Conservation (phyloP, 768 basidiomycete species). For the Trametes maxima region DNA sequence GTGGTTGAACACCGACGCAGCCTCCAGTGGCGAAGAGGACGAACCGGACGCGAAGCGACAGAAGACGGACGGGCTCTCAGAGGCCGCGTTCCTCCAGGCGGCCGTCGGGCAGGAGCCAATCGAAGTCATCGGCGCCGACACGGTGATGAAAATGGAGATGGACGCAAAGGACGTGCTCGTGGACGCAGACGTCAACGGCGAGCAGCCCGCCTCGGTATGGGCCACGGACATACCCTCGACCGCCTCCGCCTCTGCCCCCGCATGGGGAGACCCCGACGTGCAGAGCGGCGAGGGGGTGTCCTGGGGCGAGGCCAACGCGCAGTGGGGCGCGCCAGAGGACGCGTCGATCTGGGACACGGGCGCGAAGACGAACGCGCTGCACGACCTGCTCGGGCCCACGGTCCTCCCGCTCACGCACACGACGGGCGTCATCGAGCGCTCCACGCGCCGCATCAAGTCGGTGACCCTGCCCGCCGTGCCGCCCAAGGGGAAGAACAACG, state of each 20-base stretch:
- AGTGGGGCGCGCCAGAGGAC: constrained; percentile 10
- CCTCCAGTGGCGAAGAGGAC: constrained; percentile 31
- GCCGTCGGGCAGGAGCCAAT: constrained; percentile 15
- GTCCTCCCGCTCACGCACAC: constrained; percentile 62
- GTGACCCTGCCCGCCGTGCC: constrained; percentile 42
- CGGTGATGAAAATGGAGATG: constrained; percentile 11
- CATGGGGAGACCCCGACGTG: background rate
- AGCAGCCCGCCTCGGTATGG: no score
- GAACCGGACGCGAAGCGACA: constrained; percentile 30
- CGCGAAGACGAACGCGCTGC: constrained; percentile 32
- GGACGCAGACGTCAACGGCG: constrained; percentile 8
- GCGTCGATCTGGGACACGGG: constrained; percentile 16
- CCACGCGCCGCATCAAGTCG: constrained; percentile 57
- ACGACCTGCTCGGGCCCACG: constrained; percentile 55
- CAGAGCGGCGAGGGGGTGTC: background rate
- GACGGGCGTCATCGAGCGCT: constrained; percentile 66
- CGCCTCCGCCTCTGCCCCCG: background rate
- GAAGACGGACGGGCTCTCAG: constrained; percentile 22
- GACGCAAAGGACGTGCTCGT: constrained; percentile 21
- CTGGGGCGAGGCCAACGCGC: constrained; percentile 22
- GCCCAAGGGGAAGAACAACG: constrained; percentile 18
- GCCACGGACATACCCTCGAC: no score
- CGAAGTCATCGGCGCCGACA: constrained; percentile 21
- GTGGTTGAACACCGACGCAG: constrained; percentile 13
- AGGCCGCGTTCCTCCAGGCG: constrained; percentile 9